These are phyloP conservation scores for Vicia villosa DNA, from an alignment of 306 rosid genomes.

Conservation along the genomic window DNA sequence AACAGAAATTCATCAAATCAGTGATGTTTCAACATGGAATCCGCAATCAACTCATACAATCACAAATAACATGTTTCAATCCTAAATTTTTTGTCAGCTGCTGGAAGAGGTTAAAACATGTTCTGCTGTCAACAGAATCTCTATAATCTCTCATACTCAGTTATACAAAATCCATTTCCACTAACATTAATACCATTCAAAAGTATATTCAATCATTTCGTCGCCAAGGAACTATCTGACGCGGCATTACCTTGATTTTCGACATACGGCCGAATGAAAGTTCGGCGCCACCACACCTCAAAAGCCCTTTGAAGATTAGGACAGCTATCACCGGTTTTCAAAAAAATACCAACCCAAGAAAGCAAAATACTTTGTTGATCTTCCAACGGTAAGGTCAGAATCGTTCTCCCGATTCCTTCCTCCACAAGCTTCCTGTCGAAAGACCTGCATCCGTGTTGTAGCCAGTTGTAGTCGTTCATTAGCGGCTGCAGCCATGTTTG, in stretches of 20 bases:
- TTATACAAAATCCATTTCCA: conserved; percentile 28
- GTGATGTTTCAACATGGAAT: conserved; percentile 27
- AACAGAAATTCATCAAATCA: conserved; percentile 31
- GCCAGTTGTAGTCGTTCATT: conserved; percentile 88
- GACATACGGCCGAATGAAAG: conserved; percentile 73
- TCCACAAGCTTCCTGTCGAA: conserved; percentile 92
- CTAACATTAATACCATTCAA: background rate
- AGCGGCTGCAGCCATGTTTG: conserved; percentile 95
- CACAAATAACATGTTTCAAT: conserved; percentile 7
- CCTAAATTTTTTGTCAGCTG: conserved; percentile 32
- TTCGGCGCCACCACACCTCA: conserved; percentile 98
- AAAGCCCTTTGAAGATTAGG: conserved; percentile 96
- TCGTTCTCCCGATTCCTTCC: conserved; percentile 95
- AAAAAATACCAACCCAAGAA: conserved; percentile 87
- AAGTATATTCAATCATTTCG: conserved; percentile 31
- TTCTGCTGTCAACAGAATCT: conserved; percentile 32
- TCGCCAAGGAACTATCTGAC: conserved; percentile 51
- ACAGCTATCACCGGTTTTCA: conserved; percentile 88
- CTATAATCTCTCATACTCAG: conserved; percentile 31
- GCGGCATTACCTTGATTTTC: conserved; percentile 57
- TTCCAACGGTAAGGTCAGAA: conserved; percentile 91
- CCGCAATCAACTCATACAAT: conserved; percentile 34
- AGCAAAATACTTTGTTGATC: conserved; percentile 92
- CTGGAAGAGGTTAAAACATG: conserved; percentile 34
- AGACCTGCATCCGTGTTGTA: conserved; percentile 84